phyloP scores from a whole-genome alignment of 2,329 filamentous ascomycete species.

The Verticillium klebahnii region DNA sequence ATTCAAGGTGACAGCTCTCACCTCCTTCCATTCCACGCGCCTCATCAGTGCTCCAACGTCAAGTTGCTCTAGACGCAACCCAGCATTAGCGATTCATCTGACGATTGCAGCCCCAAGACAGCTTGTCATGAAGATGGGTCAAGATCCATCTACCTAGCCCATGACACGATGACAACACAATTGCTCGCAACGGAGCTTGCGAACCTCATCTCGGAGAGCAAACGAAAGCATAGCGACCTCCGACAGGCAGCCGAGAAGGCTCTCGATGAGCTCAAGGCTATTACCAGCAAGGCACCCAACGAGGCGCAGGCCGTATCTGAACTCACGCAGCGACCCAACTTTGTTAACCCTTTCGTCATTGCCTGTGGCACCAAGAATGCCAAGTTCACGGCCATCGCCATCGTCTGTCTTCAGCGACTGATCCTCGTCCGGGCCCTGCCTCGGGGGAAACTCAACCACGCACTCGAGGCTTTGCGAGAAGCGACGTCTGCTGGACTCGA shows the following conservation, averaged over 20 bases:
- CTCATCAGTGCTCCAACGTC: not conserved
- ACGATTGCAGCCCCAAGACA: not conserved
- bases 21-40: not conserved
- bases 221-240: constrained; percentile 87
- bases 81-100: not conserved
- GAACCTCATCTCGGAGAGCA: constrained; percentile 92
- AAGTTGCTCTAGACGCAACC: not conserved
- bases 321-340: constrained; percentile 73
- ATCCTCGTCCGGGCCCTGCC: constrained; percentile 79
- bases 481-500: constrained; percentile 77
- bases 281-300: constrained; percentile 58
- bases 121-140: constrained; percentile 8
- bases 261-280: constrained; percentile 76
- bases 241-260: constrained; percentile 93
- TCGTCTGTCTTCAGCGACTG: constrained; percentile 83
- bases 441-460: constrained; percentile 73
- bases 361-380: constrained; percentile 87
- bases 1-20: not conserved
- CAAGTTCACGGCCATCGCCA: constrained; percentile 83
- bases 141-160: not conserved
- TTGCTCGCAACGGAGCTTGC: constrained; percentile 82
- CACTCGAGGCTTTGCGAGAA: constrained; percentile 82
- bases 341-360: constrained; percentile 90
- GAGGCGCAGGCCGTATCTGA: constrained; percentile 77
- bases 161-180: constrained; percentile 77